Conservation (phyloP, 129 eudicot species). For the Arctium minus region DNA sequence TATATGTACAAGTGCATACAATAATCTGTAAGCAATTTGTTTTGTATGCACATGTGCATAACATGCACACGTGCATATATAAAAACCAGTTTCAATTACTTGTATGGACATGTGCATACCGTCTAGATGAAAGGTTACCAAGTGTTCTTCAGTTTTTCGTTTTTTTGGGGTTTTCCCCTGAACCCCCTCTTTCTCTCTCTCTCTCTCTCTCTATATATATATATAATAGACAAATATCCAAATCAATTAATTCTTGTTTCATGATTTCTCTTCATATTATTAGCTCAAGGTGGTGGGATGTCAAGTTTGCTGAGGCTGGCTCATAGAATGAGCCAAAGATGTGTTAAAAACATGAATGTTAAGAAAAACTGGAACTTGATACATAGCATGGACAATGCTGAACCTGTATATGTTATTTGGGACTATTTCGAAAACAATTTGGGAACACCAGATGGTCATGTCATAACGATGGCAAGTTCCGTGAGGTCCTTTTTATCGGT, state of each 20-base stretch:
- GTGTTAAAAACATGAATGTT: slow-evolving; percentile 26
- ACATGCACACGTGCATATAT: too few species aligned
- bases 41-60: too few species aligned
- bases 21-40: too few species aligned
- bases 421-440: slow-evolving; percentile 26
- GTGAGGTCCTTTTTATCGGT: slow-evolving; percentile 24
- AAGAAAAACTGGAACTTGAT: slow-evolving; percentile 30
- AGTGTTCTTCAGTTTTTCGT: neutral
- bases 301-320: slow-evolving; percentile 37
- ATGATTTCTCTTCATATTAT: neutral
- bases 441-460: slow-evolving; percentile 21
- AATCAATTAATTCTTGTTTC: neutral
- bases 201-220: too few species aligned
- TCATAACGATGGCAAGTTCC: slow-evolving; percentile 38
- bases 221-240: too few species aligned
- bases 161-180: neutral
- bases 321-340: slow-evolving; percentile 40
- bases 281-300: slow-evolving; percentile 12
- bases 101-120: neutral
- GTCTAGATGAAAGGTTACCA: neutral
- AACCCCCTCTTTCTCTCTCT: too few species aligned
- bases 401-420: slow-evolving; percentile 29
- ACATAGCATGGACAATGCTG: slow-evolving; percentile 21
- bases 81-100: too few species aligned
- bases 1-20: too few species aligned